Conservation (phyloP, 177 flowering plant species). For the Vitis hybrid region DNA sequence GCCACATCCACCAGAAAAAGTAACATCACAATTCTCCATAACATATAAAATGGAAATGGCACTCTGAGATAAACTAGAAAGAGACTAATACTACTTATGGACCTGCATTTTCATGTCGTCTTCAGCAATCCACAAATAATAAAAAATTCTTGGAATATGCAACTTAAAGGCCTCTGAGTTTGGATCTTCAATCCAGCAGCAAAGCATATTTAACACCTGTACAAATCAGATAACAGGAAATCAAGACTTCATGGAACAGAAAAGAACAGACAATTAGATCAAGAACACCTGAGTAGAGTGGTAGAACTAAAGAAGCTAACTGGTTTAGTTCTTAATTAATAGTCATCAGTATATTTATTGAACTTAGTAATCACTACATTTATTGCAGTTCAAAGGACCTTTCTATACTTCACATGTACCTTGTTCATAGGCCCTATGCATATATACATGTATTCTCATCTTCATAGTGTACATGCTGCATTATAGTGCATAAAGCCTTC, state of each 20-base stretch:
- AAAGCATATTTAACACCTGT: conserved; percentile 69
- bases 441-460: conserved; percentile 55
- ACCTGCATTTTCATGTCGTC: conserved; percentile 87
- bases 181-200: conserved; percentile 72
- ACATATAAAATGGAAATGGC: not conserved
- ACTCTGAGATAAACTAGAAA: not conserved
- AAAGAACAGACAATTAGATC: not conserved
- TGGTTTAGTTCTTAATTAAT: no score
- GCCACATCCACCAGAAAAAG: no score
- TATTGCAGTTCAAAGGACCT: not conserved
- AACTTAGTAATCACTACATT: no score
- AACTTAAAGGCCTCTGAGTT: conserved; percentile 65
- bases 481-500: conserved; percentile 47
- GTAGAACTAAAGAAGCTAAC: no score
- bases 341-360: conserved; percentile 17
- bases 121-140: conserved; percentile 69
- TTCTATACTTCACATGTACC: conserved; percentile 21
- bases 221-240: not conserved
- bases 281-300: not conserved
- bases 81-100: not conserved
- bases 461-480: conserved; percentile 76
- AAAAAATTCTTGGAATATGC: conserved; percentile 48
- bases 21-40: no score
- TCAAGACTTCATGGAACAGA: not conserved
- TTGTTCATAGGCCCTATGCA: conserved; percentile 42